Conservation (phyloP, 768 basidiomycete genomes). For the Dentipellis fragilis region DNA sequence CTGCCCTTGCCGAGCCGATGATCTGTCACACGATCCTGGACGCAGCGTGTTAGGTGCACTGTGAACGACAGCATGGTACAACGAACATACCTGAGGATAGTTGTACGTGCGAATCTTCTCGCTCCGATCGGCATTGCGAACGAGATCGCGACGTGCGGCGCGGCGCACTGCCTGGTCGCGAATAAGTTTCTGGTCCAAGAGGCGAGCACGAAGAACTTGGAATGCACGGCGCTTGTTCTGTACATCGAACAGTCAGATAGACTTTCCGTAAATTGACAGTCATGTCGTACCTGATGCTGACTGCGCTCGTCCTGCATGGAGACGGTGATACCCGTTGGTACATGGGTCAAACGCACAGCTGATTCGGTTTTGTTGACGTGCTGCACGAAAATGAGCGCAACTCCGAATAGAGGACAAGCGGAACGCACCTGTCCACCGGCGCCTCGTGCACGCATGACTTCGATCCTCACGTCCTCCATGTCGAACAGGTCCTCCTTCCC, state of each 20-base stretch:
- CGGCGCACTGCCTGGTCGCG: conserved; percentile 64
- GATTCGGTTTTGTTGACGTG: conserved; percentile 99
- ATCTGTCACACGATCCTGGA: conserved; percentile 13
- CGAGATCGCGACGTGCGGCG: conserved; percentile 58
- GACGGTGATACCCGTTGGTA: conserved; percentile 88
- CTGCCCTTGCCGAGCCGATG: conserved; percentile 13
- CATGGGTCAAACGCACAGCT: conserved; percentile 87
- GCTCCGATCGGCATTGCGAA: conserved; percentile 76
- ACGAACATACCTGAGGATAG: conserved; percentile 59
- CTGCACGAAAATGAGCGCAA: conserved; percentile 25
- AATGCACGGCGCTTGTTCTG: conserved; percentile 93
- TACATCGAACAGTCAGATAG: background rate
- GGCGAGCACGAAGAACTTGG: conserved; percentile 75
- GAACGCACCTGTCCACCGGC: conserved; percentile 83
- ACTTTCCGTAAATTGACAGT: background rate
- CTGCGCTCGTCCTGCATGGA: conserved; percentile 98
- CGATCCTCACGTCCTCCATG: conserved; percentile 80
- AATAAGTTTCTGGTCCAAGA: conserved; percentile 71
- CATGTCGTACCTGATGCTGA: conserved; percentile 71
- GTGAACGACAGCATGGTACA: background rate
- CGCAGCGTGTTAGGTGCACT: background rate
- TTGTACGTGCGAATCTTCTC: conserved; percentile 97
- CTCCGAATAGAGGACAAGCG: background rate
- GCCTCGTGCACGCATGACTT: conserved; percentile 95
- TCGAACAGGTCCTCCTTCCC: conserved; percentile 56